Conservation (phyloP, 2,329 filamentous ascomycete genomes). For the Ceratocystis harringtonii region DNA sequence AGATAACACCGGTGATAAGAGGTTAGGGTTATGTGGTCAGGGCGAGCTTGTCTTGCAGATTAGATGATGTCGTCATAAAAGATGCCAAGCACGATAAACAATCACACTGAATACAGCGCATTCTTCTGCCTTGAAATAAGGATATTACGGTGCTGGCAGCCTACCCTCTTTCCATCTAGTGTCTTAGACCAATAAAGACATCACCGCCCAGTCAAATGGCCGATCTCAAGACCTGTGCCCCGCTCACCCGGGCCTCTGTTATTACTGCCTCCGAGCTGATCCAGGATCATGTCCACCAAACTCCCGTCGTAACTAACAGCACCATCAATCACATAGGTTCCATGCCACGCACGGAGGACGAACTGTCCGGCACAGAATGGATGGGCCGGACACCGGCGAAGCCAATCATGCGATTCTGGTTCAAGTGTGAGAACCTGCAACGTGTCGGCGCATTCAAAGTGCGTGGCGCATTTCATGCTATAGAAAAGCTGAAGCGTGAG, state of each 20-base stretch:
- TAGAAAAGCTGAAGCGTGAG: conserved; percentile 51
- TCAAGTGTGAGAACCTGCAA: conserved; percentile 94
- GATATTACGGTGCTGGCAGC: too few relatives aligned
- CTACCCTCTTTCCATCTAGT: background rate
- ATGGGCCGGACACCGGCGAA: conserved; percentile 43
- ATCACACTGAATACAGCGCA: background rate
- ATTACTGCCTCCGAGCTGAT: conserved; percentile 58
- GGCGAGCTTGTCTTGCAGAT: background rate
- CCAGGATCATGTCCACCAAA: conserved; percentile 60
- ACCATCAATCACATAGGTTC: conserved; percentile 65
- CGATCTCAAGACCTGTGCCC: conserved; percentile 38
- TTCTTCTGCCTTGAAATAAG: background rate
- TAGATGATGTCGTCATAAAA: background rate
- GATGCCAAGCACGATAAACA: background rate
- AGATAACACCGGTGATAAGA: background rate
- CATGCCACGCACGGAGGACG: conserved; percentile 42
- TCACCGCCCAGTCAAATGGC: conserved; percentile 31
- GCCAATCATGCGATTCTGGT: conserved; percentile 62
- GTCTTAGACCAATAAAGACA: background rate
- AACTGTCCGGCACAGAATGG: conserved; percentile 42
- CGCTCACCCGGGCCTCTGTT: conserved; percentile 60
- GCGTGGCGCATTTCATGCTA: conserved; percentile 75
- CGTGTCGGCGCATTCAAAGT: conserved; percentile 86
- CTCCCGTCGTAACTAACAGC: conserved; percentile 65
- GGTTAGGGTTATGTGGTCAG: background rate